Percentiles rank a stretch among this genome's conserved stretches.
Evolutionary conservation across 2,329 filamentous ascomycete genomes (phyloP).

Genomic region (Trichoderma lentiforme): DNA sequence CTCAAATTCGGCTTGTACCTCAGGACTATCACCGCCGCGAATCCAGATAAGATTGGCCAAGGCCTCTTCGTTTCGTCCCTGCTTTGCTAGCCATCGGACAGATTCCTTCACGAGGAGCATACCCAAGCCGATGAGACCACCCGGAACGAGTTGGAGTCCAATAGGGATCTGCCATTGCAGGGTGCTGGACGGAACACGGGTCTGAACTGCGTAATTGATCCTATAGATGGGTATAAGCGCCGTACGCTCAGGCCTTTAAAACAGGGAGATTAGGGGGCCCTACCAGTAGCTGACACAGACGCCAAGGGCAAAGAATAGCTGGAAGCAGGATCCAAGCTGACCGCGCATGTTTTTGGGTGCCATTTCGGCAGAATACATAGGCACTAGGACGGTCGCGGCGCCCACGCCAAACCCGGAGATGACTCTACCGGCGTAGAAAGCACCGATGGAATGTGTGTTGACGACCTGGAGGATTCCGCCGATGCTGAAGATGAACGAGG

Average conservation of each 20-base stretch:
- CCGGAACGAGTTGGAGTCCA: conserved; percentile 54
- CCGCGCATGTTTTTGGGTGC: conserved; percentile 50
- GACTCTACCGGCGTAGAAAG: conserved; percentile 48
- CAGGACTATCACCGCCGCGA: not conserved
- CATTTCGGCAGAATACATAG: conserved; percentile 41
- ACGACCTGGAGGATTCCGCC: conserved; percentile 36
- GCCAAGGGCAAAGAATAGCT: not conserved
- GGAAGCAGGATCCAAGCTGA: conserved; percentile 19
- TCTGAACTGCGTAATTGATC: not conserved
- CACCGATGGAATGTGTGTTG: conserved; percentile 31
- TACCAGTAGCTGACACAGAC: not conserved
- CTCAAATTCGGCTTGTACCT: not conserved
- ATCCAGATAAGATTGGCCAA: not conserved
- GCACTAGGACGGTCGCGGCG: conserved; percentile 46
- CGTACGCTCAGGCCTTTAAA: not conserved
- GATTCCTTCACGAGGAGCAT: conserved; percentile 60
- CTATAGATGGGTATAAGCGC: not conserved
- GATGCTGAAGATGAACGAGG: conserved; percentile 40
- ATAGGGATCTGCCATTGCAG: conserved; percentile 52
- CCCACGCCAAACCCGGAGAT: conserved; percentile 52
- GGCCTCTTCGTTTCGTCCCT: conserved; percentile 53
- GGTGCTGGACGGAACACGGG: not conserved
- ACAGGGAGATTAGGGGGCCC: not conserved
- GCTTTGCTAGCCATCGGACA: conserved; percentile 56
- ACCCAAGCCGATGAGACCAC: conserved; percentile 49